A percentile compares a stretch with the other conserved stretches of the same genome.
Evolutionary conservation across 345 rosid species (phyloP).

Genomic region (Durio zibethinus): DNA sequence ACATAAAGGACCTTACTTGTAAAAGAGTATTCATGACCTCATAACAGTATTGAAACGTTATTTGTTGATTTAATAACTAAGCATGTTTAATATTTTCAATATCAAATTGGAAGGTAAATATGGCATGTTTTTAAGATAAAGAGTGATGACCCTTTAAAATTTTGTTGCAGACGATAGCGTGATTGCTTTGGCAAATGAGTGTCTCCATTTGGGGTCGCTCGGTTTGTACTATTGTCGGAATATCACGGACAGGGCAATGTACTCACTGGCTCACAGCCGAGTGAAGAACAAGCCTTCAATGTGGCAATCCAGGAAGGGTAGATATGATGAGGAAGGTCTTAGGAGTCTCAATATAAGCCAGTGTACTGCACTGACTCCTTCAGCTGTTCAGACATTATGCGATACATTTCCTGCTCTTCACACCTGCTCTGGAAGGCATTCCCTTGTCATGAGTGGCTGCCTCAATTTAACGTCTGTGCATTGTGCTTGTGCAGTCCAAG

Average conservation of each 20-base stretch:
- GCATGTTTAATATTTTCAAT: not conserved
- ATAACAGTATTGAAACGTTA: not conserved
- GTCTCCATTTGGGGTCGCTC: conserved; percentile 70
- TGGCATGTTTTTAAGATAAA: not conserved
- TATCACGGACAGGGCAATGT: conserved; percentile 85
- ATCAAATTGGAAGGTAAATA: not conserved
- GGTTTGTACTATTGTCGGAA: conserved; percentile 87
- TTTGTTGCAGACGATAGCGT: conserved; percentile 71
- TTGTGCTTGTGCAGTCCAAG: conserved; percentile 76
- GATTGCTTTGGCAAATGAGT: conserved; percentile 77
- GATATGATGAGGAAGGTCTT: conserved; percentile 68
- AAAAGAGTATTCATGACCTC: not conserved
- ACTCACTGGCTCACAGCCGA: conserved; percentile 69
- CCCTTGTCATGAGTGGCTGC: conserved; percentile 97
- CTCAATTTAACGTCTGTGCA: conserved; percentile 83
- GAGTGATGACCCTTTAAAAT: not conserved
- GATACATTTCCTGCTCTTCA: conserved; percentile 94
- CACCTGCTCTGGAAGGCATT: conserved; percentile 93
- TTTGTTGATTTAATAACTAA: conserved; percentile 5
- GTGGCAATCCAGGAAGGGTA: conserved; percentile 58
- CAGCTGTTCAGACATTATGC: conserved; percentile 89
- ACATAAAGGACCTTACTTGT: not conserved
- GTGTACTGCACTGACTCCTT: conserved; percentile 91
- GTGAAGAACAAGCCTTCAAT: conserved; percentile 56
- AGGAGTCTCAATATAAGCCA: conserved; percentile 94